Percentiles rank a stretch among this genome's conserved stretches.
Conservation (phyloP, 2,329 filamentous ascomycete species). For the Bipolaris gigantea region DNA sequence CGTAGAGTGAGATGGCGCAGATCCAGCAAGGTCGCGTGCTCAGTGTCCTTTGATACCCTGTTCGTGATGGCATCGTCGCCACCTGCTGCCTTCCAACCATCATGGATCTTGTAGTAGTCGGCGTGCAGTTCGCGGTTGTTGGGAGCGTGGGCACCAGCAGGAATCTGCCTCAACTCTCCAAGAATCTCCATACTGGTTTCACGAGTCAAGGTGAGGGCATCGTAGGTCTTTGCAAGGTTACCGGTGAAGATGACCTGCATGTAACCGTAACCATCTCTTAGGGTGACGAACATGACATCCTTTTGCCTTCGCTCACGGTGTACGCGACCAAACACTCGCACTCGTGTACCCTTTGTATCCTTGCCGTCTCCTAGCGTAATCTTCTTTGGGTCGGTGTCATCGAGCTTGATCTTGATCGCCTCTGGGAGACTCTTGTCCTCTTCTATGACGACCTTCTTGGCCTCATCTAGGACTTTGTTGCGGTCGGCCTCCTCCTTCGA, state of each 20-base stretch:
- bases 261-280: slow-evolving; percentile 80
- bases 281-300: slow-evolving; percentile 81
- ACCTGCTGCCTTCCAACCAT: slow-evolving; percentile 72
- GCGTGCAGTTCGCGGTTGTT: slow-evolving; percentile 86
- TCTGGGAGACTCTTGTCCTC: slow-evolving; percentile 74
- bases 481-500: slow-evolving; percentile 73
- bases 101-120: slow-evolving; percentile 78
- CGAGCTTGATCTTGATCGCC: slow-evolving; percentile 74
- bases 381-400: slow-evolving; percentile 64
- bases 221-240: slow-evolving; percentile 86
- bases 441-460: slow-evolving; percentile 72
- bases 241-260: slow-evolving; percentile 84
- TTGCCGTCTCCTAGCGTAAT: slow-evolving; percentile 57
- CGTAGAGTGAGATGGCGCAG: slow-evolving; percentile 82
- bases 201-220: slow-evolving; percentile 79
- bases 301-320: slow-evolving; percentile 82
- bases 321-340: slow-evolving; percentile 79
- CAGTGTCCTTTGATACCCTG: slow-evolving; percentile 68
- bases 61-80: slow-evolving; percentile 93
- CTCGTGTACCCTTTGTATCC: slow-evolving; percentile 67
- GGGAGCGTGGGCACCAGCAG: slow-evolving; percentile 74
- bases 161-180: slow-evolving; percentile 82
- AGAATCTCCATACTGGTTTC: slow-evolving; percentile 85
- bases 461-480: slow-evolving; percentile 73
- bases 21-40: slow-evolving; percentile 75